Evolutionary conservation across 768 basidiomycete species (phyloP), one percentile per base, ranked within the genome.

Genomic region (Russula virescens): DNA sequence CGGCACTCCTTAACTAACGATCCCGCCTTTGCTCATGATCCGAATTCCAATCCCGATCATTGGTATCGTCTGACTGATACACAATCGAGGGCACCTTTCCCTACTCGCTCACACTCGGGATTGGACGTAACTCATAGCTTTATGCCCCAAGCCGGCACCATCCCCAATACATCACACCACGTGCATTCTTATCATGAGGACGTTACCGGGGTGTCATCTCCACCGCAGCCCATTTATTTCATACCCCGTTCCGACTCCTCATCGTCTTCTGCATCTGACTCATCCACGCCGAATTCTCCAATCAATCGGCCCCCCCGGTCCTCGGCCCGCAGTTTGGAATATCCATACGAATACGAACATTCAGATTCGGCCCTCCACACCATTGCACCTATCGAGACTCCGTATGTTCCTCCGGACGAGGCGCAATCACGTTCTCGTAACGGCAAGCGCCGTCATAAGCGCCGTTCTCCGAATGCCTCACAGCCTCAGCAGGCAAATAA

Each of bases 1-100:
- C 40, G 58, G 48, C 56, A 28, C 46, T 61, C 50, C 6, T 42
- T 62, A 34, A 28, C 21, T 51, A 58, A 70, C 28, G 75, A 75
- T 59, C 74, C 73, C 38, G 75, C 74, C 14, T 75, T 75, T 68
- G 72, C 75, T 26, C 54, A 60, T 43, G 73, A 75, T 67, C 74
- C 73, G n/a, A 65, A 61, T 38, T 50, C 48, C 34, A 73, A 75
- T 60, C 74, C 71, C 8, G 60, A 72, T 51, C 69, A 72, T 25
- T 63, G 58, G 62, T 50, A 49, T 35, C 28, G 11, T 31, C 43
- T 8, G 5, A 26, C 21, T 46, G 51, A 60, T 48, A 31, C 14
- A 28, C 63, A 45, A 46, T 35, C 58, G 18, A 10, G 31, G 0
- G 25, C 53, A 6, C 42, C 53, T 45, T 50, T 45, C 53, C 58